Evolutionary conservation across 208 protist species (phyloP), one percentile per base, ranked within the genome.

Genomic region (Acanthamoeba quina): DNA sequence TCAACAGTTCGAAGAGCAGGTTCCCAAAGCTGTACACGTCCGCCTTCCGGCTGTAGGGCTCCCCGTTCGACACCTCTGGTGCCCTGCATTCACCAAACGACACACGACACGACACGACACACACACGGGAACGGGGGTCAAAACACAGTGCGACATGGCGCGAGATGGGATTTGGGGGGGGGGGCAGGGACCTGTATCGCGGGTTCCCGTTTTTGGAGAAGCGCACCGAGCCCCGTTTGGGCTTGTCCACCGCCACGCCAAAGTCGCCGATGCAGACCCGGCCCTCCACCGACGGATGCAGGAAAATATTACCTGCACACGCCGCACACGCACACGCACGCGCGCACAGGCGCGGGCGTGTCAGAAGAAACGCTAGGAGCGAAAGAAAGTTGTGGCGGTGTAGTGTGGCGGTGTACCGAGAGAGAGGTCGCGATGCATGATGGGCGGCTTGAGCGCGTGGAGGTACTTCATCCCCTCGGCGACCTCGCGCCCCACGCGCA

Each of bases 21-120:
- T 89, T 89, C 19, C 82, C 82, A 89, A 89, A 89, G 26, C 54
- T 68, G 24, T 89, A 89, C 54, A 89, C 82, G 24, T 89, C 82
- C 10, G 82, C 49, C 82, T 89, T 89, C 19, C 54, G 54, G 58
- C 58, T 60, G 82, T 89, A 89, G 82, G 49, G 82, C 19, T 80
- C 72, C 41, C 72, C 72, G 72, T 80, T 80, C 44, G 72, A 80
- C 72, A 80, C 72, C 72, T 80, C 72, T 34, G 72, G 72, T 49
- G 72, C 72, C 44, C 72, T 80, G 41, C 41, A 21, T 0, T 34
- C 68, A 44, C 6, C n/a, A 1, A 24, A 76, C 64, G 0, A 37
- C 37, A 37, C 37, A 37, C 37, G 2, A 0, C 37, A 3, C 37
- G n/a, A 37, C 37, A 37, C 37, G 37, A 0, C 37, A 3, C 37